These are phyloP conservation scores for Coemansia sp. DNA, from an alignment of 192 early-diverging fungal genomes.

Conservation along the genomic window DNA sequence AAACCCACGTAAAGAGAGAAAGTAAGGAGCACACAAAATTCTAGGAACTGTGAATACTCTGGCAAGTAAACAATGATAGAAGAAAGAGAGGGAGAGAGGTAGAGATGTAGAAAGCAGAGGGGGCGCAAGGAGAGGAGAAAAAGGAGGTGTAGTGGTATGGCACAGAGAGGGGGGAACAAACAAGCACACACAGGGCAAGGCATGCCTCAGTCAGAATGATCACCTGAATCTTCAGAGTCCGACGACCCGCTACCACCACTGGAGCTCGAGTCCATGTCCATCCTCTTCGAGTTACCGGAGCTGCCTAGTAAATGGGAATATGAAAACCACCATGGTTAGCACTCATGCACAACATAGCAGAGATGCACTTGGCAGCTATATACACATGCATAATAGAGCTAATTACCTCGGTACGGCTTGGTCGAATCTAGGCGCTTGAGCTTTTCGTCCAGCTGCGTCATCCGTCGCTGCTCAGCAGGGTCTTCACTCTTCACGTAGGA, in stretches of 20 bases:
- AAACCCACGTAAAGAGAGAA: neutral
- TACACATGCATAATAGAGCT: neutral
- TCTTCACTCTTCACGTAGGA: conserved; percentile 28
- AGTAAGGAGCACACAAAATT: neutral
- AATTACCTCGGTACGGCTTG: conserved; percentile 41
- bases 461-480: conserved; percentile 34
- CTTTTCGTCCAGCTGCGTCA: conserved; percentile 55
- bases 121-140: neutral
- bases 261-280: conserved; percentile 48
- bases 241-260: conserved; percentile 61
- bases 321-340: neutral
- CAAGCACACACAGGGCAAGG: conserved; percentile 28
- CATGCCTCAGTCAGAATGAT: conserved; percentile 67
- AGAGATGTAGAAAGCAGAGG: neutral
- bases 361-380: neutral
- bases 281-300: conserved; percentile 22
- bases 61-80: neutral
- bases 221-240: conserved; percentile 86
- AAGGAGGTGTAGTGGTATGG: conserved; percentile 11
- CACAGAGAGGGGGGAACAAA: conserved; percentile 37
- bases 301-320: conserved; percentile 30
- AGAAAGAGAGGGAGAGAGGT: neutral
- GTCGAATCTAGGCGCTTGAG: conserved; percentile 51
- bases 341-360: neutral
- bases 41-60: neutral